Evolutionary conservation across 1,139 yeast genomes (phyloP), one percentile per base, ranked within the genome.

Genomic region (Spathaspora jeffriesii): DNA sequence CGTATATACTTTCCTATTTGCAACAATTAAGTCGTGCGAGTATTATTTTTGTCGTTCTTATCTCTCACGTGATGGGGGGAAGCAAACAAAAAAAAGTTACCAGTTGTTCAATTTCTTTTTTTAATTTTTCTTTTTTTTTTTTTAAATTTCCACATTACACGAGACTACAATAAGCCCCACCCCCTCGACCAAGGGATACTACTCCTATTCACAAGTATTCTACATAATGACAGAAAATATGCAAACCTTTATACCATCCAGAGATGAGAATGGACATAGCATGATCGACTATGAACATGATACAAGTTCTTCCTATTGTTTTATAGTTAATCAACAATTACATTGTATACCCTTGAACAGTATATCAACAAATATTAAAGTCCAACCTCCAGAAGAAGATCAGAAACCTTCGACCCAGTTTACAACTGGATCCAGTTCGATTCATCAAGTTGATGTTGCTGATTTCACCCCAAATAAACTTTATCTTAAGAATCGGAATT

Each of bases 271-370:
- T 10, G 9, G 23, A 34, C 38, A 18, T 4, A 5, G 9, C 11
- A 13, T 4, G 3, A 5, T 17, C 4, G 38, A 34, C 38, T 18
- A 18, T 18, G 38, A 34, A 18, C 17, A 25, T 3, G 28, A 25
- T 10, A 13, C 21, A 11, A 22, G 17, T 6, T 34, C 77, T 10
- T 68, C 74, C 5, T 71, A 72, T 56, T 73, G 78, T 53, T 72
- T 71, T 48, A 65, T 73, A 7, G 63, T 76, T 4, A 61, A 67
- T 30, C 72, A 74, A 20, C 59, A 62, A 40, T 65, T 73, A 28
- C 75, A 70, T 50, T 72, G 75, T 47, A 62, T 71, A 1, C 78
- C 77, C 2, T 64, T 70, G 40, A 56, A 63, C 40, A 47, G 67
- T 5, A 57, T 64, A 8, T 21, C 28, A 38, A 8, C 41, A 9